These are phyloP conservation scores for Aspergillus sp. DNA, from an alignment of 2,329 filamentous ascomycete genomes.

Conservation along the genomic window DNA sequence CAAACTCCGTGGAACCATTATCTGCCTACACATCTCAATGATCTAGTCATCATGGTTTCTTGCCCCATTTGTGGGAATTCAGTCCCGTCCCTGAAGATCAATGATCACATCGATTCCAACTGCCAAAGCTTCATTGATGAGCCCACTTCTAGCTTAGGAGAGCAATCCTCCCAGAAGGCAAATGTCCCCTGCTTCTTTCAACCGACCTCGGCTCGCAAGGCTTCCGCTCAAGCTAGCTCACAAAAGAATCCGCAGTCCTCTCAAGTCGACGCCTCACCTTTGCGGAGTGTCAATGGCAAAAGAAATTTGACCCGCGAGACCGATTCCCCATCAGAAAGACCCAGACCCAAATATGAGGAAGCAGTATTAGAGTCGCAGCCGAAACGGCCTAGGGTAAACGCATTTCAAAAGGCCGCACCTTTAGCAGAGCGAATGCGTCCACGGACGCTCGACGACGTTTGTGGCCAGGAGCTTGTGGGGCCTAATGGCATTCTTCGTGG, in stretches of 20 bases:
- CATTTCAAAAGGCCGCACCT: constrained; percentile 67
- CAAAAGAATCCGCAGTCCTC: constrained; percentile 21
- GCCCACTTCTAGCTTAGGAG: constrained; percentile 40
- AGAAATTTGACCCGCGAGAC: constrained; percentile 24
- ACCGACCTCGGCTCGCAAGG: constrained; percentile 44
- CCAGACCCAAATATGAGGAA: constrained; percentile 9
- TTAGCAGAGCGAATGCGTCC: constrained; percentile 94
- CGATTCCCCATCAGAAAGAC: constrained; percentile 15
- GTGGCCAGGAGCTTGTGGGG: constrained; percentile 86
- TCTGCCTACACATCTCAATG: not conserved
- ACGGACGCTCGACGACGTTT: constrained; percentile 75
- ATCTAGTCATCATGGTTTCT: constrained; percentile 49
- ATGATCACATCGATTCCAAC: constrained; percentile 81
- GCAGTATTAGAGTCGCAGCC: constrained; percentile 37
- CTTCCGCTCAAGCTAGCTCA: constrained; percentile 20
- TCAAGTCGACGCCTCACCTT: constrained; percentile 17
- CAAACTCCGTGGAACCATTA: not conserved
- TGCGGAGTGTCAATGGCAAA: constrained; percentile 25
- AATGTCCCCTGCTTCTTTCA: constrained; percentile 52
- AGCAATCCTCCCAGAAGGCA: constrained; percentile 33
- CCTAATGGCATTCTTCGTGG: constrained; percentile 76
- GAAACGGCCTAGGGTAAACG: constrained; percentile 64
- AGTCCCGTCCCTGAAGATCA: constrained; percentile 59
- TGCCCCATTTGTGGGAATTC: constrained; percentile 77
- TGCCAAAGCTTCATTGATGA: constrained; percentile 64